Percentiles rank a stretch among this genome's conserved stretches.
Evolutionary conservation across 2,329 filamentous ascomycete species (phyloP).

Genomic region (Orbilia brochopaga): DNA sequence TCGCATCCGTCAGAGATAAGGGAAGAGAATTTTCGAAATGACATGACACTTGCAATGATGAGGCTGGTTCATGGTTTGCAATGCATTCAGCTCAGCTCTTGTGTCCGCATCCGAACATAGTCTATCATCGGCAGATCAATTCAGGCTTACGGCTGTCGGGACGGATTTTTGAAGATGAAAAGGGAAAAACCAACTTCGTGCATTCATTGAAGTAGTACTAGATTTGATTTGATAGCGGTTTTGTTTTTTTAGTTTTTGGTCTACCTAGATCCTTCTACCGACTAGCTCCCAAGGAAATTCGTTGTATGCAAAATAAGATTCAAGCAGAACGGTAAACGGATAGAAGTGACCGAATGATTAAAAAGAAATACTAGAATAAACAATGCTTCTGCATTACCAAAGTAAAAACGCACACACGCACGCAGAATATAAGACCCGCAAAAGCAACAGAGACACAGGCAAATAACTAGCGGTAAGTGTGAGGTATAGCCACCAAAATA

Average conservation of each 20-base stretch:
- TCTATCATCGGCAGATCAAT: background rate
- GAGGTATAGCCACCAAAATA: slow-evolving; percentile 7
- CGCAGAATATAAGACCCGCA: background rate
- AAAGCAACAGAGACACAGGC: background rate
- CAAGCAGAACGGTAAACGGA: background rate
- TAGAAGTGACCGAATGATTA: background rate
- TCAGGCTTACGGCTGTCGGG: too few relatives aligned
- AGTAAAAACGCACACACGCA: background rate
- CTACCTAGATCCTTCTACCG: slow-evolving; percentile 39
- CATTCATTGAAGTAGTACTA: background rate
- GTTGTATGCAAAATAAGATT: slow-evolving; percentile 37
- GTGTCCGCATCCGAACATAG: background rate
- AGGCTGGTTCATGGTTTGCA: background rate
- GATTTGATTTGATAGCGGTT: background rate
- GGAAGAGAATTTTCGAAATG: background rate
- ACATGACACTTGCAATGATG: background rate
- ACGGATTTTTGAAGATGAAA: background rate
- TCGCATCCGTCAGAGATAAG: background rate
- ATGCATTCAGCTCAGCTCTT: background rate
- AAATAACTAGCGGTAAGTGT: slow-evolving; percentile 2
- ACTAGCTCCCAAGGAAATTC: slow-evolving; percentile 42
- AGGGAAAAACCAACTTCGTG: background rate
- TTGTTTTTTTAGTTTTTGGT: slow-evolving; percentile 15
- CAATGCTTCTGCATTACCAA: background rate
- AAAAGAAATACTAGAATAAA: background rate